Evolutionary conservation across 2,329 filamentous ascomycete genomes (phyloP).

Genomic region (Dactylellina cionopaga): DNA sequence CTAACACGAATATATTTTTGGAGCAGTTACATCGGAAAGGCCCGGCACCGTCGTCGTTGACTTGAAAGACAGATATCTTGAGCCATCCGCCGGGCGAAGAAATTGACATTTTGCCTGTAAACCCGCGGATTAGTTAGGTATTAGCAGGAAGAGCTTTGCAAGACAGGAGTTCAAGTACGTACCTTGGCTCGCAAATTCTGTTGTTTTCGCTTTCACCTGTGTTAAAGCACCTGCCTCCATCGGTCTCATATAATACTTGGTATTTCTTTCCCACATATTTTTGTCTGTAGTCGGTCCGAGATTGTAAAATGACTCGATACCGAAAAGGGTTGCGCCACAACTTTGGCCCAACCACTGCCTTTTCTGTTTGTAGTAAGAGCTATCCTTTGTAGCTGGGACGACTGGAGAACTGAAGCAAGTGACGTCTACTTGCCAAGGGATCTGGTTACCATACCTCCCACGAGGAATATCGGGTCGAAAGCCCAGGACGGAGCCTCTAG

Average conservation of each 20-base stretch:
- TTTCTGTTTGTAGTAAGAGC: background rate
- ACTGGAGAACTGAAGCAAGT: background rate
- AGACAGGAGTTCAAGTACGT: background rate
- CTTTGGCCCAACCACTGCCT: background rate
- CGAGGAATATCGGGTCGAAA: background rate
- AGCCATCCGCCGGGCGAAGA: constrained; percentile 2
- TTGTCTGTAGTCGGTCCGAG: background rate
- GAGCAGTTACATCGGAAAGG: constrained; percentile 1
- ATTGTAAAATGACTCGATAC: background rate
- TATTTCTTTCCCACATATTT: constrained; percentile 1
- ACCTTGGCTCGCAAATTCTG: background rate
- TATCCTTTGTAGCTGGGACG: background rate
- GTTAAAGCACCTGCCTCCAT: background rate
- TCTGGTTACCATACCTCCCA: background rate
- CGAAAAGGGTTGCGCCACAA: constrained; percentile 9
- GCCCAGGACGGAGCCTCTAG: background rate
- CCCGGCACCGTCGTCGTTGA: constrained; percentile 13
- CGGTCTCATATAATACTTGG: constrained; percentile 2
- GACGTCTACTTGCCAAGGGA: constrained; percentile 14
- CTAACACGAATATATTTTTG: no score
- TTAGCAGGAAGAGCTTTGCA: background rate
- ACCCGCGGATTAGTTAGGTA: background rate
- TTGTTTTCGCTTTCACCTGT: background rate
- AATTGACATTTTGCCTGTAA: background rate
- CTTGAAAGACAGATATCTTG: background rate